Percentiles rank a stretch among this genome's conserved stretches.
phyloP scores from a whole-genome alignment of 441 rosid species.

The Eruca vesicaria region DNA sequence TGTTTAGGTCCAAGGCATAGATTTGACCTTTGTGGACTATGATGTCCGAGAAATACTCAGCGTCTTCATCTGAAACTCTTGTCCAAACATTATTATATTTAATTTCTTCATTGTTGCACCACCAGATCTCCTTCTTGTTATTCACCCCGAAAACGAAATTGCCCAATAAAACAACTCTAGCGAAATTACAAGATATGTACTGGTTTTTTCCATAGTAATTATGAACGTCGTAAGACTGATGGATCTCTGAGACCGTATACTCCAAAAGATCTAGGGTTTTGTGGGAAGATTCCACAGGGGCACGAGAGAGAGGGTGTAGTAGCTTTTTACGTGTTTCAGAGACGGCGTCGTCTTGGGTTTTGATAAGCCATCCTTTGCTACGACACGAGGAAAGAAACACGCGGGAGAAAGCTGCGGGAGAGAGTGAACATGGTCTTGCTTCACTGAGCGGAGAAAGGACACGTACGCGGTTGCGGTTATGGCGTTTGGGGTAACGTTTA shows the following conservation, averaged over 20 bases:
- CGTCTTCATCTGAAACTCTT: constrained; percentile 1
- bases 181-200: neutral
- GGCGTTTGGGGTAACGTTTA: neutral
- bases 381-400: neutral
- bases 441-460: neutral
- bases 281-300: neutral
- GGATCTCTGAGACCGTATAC: constrained; percentile 32
- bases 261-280: constrained; percentile 25
- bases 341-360: neutral
- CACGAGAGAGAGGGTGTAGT: constrained; percentile 27
- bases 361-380: constrained; percentile 29
- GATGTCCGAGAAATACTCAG: constrained; percentile 21
- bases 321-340: neutral
- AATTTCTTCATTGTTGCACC: neutral
- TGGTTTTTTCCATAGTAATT: neutral
- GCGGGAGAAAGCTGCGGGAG: constrained; percentile 17
- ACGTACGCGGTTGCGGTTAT: neutral
- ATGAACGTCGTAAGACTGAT: constrained; percentile 17
- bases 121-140: neutral
- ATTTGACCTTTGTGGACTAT: constrained; percentile 28
- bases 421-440: neutral
- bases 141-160: constrained; percentile 8
- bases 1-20: constrained; percentile 32
- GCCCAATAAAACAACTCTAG: constrained; percentile 6
- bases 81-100: constrained; percentile 5